A percentile compares a stretch with the other conserved stretches of the same genome.
phyloP scores from a whole-genome alignment of 2,329 filamentous ascomycete species.

The Cercospora sp. region DNA sequence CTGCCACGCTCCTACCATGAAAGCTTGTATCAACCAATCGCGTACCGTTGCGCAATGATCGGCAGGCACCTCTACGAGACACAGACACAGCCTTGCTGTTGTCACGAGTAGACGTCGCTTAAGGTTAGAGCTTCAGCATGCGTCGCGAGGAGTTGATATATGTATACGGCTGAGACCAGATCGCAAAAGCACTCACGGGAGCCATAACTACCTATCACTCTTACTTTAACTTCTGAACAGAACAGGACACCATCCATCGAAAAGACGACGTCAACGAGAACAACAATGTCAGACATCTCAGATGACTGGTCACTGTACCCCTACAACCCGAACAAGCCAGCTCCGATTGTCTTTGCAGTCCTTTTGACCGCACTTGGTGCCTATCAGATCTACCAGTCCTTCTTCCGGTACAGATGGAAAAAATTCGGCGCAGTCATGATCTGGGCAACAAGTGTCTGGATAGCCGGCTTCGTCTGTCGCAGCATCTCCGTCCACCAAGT shows the following conservation, averaged over 20 bases:
- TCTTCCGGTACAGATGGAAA: constrained; percentile 33
- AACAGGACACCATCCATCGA: background rate
- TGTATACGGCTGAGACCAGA: background rate
- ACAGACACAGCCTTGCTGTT: background rate
- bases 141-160: background rate
- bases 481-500: constrained; percentile 56
- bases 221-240: background rate
- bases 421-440: constrained; percentile 31
- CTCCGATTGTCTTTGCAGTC: constrained; percentile 56
- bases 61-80: background rate
- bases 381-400: constrained; percentile 57
- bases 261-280: background rate
- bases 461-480: constrained; percentile 57
- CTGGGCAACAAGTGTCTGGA: constrained; percentile 35
- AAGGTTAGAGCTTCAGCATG: background rate
- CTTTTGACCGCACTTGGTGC: constrained; percentile 50
- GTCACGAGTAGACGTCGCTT: background rate
- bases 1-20: background rate
- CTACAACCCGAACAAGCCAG: constrained; percentile 53
- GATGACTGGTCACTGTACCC: constrained; percentile 32
- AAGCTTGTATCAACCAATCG: constrained; percentile 6
- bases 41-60: background rate
- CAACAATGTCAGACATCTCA: constrained; percentile 9
- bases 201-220: background rate
- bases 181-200: background rate